These are phyloP conservation scores for Sphagnurus paluster DNA, from an alignment of 1,284 basidiomycete genomes.

Conservation along the genomic window DNA sequence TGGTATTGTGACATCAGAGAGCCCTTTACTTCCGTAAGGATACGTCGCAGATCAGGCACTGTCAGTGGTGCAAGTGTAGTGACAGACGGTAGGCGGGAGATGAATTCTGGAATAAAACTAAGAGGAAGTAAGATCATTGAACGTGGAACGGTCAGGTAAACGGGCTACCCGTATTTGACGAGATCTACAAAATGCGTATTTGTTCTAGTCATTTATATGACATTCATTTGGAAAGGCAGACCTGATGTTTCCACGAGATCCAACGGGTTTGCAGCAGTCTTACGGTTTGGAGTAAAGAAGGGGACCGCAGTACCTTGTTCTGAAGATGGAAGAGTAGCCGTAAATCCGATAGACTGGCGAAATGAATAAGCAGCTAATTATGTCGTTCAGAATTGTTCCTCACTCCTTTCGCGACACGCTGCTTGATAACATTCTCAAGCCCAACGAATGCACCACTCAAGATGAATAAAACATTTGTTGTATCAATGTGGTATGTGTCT, in stretches of 20 bases:
- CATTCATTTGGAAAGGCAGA: slow-evolving; percentile 23
- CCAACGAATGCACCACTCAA: slow-evolving; percentile 94
- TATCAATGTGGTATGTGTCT: slow-evolving; percentile 78
- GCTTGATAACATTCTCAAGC: slow-evolving; percentile 78
- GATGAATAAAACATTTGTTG: slow-evolving; percentile 89
- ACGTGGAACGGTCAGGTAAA: slow-evolving; percentile 2
- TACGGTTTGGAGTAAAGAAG: slow-evolving; percentile 75
- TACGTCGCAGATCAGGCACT: slow-evolving; percentile 77
- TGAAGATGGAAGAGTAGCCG: slow-evolving; percentile 59
- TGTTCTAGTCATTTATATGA: slow-evolving; percentile 9
- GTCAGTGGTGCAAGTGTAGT: slow-evolving; percentile 80
- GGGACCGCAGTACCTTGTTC: slow-evolving; percentile 45
- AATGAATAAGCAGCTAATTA: slow-evolving; percentile 4
- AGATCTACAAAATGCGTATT: slow-evolving; percentile 54
- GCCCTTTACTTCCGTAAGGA: slow-evolving; percentile 90
- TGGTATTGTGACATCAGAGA: slow-evolving; percentile 90
- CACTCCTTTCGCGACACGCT: slow-evolving; percentile 82
- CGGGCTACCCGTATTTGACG: slow-evolving; percentile 80
- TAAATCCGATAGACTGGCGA: slow-evolving; percentile 84
- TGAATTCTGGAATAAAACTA: slow-evolving; percentile 92
- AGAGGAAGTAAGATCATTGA: slow-evolving; percentile 8
- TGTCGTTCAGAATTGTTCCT: slow-evolving; percentile 27
- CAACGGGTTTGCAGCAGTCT: slow-evolving; percentile 49
- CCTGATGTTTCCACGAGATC: slow-evolving; percentile 71
- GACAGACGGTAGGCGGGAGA: slow-evolving; percentile 86